phyloP scores from a whole-genome alignment of 371 early-diverging fungal species.

The Blakeslea trispora region DNA sequence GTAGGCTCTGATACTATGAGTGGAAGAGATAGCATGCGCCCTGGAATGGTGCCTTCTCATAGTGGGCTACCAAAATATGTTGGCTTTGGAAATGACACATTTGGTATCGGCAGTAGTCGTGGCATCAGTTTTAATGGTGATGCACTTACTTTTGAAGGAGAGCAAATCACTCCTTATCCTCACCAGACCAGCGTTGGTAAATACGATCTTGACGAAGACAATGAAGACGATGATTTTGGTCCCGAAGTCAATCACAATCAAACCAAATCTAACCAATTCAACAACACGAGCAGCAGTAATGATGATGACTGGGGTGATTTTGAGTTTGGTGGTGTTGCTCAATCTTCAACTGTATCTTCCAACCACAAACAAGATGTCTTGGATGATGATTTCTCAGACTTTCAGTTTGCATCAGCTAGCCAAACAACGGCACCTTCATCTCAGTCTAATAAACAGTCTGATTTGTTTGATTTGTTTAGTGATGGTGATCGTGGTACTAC shows the following conservation, averaged over 20 bases:
- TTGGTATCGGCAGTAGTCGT: slow-evolving; percentile 22
- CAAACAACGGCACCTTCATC: slow-evolving; percentile 6
- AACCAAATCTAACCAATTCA: background rate
- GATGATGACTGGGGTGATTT: slow-evolving; percentile 66
- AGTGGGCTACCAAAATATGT: slow-evolving; percentile 24
- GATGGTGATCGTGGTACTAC: slow-evolving; percentile 25
- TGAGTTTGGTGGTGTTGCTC: slow-evolving; percentile 38
- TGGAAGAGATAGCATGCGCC: background rate
- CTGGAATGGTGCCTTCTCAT: background rate
- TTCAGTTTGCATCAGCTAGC: slow-evolving; percentile 49
- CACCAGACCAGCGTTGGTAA: slow-evolving; percentile 21
- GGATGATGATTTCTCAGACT: slow-evolving; percentile 65
- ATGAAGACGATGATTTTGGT: slow-evolving; percentile 6
- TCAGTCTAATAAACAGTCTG: slow-evolving; percentile 18
- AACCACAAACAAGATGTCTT: background rate
- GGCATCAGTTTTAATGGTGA: slow-evolving; percentile 36
- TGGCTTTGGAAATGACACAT: slow-evolving; percentile 52
- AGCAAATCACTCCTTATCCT: slow-evolving; percentile 29
- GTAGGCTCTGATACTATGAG: slow-evolving; percentile 52
- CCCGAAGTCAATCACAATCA: slow-evolving; percentile 1
- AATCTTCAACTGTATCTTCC: background rate
- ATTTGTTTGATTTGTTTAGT: slow-evolving; percentile 48
- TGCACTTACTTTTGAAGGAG: slow-evolving; percentile 29
- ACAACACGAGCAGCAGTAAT: slow-evolving; percentile 13
- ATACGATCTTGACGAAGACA: slow-evolving; percentile 33